A percentile compares a stretch with the other conserved stretches of the same genome.
Conservation (phyloP, 257 asterid species). For the Ilex aquifolium region DNA sequence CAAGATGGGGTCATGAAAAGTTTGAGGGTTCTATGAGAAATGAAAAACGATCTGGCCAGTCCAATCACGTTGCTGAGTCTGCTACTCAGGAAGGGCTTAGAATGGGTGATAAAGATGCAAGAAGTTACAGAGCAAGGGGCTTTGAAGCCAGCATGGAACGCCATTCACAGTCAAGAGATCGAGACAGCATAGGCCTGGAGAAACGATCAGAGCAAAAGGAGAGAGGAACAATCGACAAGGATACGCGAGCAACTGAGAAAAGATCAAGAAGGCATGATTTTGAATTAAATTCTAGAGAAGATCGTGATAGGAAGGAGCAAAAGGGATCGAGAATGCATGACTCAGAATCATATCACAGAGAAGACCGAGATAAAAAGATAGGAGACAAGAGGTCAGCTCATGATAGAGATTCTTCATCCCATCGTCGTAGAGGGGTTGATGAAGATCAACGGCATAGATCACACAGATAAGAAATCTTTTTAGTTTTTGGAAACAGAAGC, state of each 20-base stretch:
- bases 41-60: slow-evolving; percentile 24
- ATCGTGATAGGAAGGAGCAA: slow-evolving; percentile 38
- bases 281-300: slow-evolving; percentile 26
- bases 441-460: slow-evolving; percentile 14
- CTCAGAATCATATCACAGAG: slow-evolving; percentile 30
- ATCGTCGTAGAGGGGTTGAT: slow-evolving; percentile 4
- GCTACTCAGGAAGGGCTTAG: slow-evolving; percentile 21
- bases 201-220: slow-evolving; percentile 19
- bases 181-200: slow-evolving; percentile 21
- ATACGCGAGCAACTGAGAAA: slow-evolving; percentile 25
- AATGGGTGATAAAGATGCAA: slow-evolving; percentile 21
- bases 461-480: slow-evolving; percentile 4
- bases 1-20: slow-evolving; percentile 51
- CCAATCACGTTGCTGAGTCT: slow-evolving; percentile 24
- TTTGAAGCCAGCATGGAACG: slow-evolving; percentile 13
- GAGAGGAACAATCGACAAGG: slow-evolving; percentile 17
- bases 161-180: slow-evolving; percentile 25
- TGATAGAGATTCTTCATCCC: slow-evolving; percentile 9
- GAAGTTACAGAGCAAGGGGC: slow-evolving; percentile 20
- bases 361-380: slow-evolving; percentile 21
- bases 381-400: not conserved
- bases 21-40: slow-evolving; percentile 37
- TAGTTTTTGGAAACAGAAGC: no score
- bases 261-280: slow-evolving; percentile 30
- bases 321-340: slow-evolving; percentile 37